phyloP scores from a whole-genome alignment of 2,329 filamentous ascomycete species.

The Fusarium cicatricum region DNA sequence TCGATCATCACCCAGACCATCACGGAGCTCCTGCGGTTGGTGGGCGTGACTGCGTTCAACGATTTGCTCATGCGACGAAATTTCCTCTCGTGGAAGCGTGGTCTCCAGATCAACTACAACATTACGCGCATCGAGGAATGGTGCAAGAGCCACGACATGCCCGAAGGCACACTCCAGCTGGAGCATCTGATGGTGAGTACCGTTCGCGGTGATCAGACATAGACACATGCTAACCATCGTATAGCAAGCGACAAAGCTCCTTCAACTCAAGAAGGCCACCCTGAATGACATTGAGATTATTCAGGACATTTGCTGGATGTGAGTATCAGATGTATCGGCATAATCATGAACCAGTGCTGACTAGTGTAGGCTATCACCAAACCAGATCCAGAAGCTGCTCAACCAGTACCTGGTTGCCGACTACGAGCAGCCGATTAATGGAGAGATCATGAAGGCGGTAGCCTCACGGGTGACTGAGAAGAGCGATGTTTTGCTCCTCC shows the following conservation, averaged over 20 bases:
- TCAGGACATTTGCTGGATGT: slow-evolving; percentile 99
- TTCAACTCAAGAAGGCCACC: slow-evolving; percentile 98
- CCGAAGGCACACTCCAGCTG: slow-evolving; percentile 94
- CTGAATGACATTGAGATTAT: slow-evolving; percentile 99
- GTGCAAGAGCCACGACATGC: slow-evolving; percentile 99
- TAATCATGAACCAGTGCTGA: slow-evolving; percentile 14
- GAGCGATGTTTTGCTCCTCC: slow-evolving; percentile 91
- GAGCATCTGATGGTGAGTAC: slow-evolving; percentile 90
- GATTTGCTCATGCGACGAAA: slow-evolving; percentile 97
- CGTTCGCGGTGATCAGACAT: background rate
- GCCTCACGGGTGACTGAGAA: slow-evolving; percentile 97
- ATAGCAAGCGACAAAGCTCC: slow-evolving; percentile 95
- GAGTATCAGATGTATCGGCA: slow-evolving; percentile 52
- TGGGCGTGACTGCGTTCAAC: slow-evolving; percentile 98
- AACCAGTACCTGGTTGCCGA: slow-evolving; percentile 99
- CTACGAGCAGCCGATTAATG: slow-evolving; percentile 99
- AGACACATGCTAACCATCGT: slow-evolving; percentile 39
- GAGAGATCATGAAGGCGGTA: slow-evolving; percentile 99
- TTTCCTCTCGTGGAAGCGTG: slow-evolving; percentile 99
- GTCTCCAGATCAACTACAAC: slow-evolving; percentile 99
- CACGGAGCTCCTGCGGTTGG: slow-evolving; percentile 89
- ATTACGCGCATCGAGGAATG: slow-evolving; percentile 99
- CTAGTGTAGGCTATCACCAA: slow-evolving; percentile 81
- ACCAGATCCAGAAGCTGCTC: slow-evolving; percentile 98
- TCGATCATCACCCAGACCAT: slow-evolving; percentile 95